Evolutionary conservation across 2,329 filamentous ascomycete species (phyloP).

Genomic region (Nakataea oryzae): DNA sequence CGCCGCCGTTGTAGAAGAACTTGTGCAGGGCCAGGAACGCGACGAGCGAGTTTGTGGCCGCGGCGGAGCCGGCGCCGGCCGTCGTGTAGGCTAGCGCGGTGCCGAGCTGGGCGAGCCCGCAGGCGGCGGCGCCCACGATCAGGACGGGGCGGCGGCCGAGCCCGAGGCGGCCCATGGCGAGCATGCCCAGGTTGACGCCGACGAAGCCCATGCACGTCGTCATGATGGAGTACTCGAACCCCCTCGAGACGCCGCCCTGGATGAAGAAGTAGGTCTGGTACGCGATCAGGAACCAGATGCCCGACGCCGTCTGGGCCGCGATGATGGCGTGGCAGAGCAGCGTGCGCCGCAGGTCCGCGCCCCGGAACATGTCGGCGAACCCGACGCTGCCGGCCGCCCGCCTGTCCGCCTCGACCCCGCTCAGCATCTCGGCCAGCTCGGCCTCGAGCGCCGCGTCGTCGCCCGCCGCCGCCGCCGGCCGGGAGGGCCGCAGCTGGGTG

Average conservation of each 20-base stretch:
- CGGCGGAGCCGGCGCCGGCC: conserved; percentile 13
- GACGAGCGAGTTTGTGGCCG: conserved; percentile 16
- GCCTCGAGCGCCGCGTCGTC: conserved; percentile 4
- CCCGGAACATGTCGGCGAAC: conserved; percentile 11
- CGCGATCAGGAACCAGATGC: conserved; percentile 10
- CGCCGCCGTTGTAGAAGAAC: conserved; percentile 23
- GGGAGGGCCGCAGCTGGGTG: conserved; percentile 8
- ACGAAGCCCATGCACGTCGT: conserved; percentile 21
- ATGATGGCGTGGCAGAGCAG: conserved; percentile 10
- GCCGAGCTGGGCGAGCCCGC: conserved; percentile 20
- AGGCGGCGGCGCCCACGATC: conserved; percentile 17
- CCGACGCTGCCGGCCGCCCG: conserved; percentile 10
- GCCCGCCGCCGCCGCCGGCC: conserved; percentile 5
- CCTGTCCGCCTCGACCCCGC: conserved; percentile 9
- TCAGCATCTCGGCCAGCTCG: conserved; percentile 12
- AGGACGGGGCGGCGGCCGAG: conserved; percentile 20
- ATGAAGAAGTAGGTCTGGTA: conserved; percentile 22
- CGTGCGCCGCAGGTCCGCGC: conserved; percentile 11
- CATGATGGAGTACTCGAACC: conserved; percentile 22
- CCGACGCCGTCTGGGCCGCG: conserved; percentile 9
- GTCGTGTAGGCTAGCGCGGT: conserved; percentile 20
- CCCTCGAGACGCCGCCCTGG: conserved; percentile 19
- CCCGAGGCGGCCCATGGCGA: conserved; percentile 16
- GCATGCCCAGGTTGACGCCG: conserved; percentile 17
- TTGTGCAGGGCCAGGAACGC: conserved; percentile 20